A percentile compares a stretch with the other conserved stretches of the same genome.
Conservation (phyloP, 2,329 filamentous ascomycete species). For the Calonectria montana region DNA sequence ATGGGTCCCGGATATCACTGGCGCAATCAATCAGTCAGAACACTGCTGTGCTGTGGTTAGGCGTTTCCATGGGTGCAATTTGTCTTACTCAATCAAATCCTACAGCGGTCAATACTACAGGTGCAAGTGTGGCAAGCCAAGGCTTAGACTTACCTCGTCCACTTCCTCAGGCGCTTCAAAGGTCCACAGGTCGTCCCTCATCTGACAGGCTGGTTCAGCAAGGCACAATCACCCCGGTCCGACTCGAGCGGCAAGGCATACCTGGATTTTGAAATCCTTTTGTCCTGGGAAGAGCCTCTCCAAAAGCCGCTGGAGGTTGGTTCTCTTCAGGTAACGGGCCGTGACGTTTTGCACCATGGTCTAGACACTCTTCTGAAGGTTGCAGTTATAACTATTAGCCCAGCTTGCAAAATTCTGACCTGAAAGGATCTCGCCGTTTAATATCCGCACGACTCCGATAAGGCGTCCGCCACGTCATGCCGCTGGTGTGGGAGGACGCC, state of each 20-base stretch:
- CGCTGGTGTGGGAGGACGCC: neutral
- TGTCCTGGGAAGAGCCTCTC: neutral
- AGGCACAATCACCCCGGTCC: neutral
- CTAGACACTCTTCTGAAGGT: neutral
- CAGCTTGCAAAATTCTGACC: neutral
- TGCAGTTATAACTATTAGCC: neutral
- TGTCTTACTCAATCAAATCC: neutral
- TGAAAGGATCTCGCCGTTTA: neutral
- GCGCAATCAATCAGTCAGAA: neutral
- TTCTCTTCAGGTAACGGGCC: neutral
- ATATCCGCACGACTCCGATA: neutral
- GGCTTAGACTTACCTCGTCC: conserved; percentile 3
- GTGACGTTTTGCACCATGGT: neutral
- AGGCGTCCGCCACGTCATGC: conserved; percentile 5
- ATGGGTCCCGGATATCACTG: neutral
- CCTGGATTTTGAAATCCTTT: neutral
- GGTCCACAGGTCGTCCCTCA: neutral
- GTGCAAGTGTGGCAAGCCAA: neutral
- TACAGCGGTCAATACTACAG: neutral
- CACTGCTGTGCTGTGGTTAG: neutral
- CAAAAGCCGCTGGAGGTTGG: neutral
- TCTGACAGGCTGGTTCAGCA: neutral
- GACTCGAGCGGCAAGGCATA: neutral
- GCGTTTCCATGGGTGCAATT: neutral
- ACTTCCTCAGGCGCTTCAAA: conserved; percentile 3